Evolutionary conservation across 164 flowering plant genomes (phyloP).

Genomic region (Kalanchoe fedtschenkoi): DNA sequence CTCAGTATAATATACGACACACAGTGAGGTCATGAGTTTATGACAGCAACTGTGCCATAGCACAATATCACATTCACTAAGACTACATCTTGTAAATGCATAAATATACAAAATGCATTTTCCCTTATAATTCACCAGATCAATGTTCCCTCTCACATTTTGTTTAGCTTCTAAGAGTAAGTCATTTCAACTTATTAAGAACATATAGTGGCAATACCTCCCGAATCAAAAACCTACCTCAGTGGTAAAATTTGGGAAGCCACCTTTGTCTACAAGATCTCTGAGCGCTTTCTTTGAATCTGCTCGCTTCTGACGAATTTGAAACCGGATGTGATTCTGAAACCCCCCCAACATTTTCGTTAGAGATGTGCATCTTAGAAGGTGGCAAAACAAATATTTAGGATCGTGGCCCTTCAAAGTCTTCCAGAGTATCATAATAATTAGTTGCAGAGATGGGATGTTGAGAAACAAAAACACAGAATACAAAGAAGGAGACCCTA

Average conservation of each 20-base stretch:
- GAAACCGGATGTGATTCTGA: neutral
- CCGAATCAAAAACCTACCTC: neutral
- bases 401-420: neutral
- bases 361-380: neutral
- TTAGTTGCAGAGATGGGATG: neutral
- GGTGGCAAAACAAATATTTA: neutral
- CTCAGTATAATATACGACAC: too few relatives aligned
- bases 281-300: constrained; percentile 1
- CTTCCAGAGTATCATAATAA: neutral
- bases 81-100: too few relatives aligned
- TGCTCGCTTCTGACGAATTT: constrained; percentile 5
- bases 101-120: too few relatives aligned
- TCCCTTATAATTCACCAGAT: neutral
- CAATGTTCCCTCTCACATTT: neutral
- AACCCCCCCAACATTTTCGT: neutral
- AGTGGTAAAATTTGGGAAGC: neutral
- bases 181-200: neutral
- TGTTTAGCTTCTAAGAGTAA: neutral
- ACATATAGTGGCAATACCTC: neutral
- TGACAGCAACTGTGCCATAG: too few relatives aligned
- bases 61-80: too few relatives aligned
- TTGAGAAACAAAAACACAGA: neutral
- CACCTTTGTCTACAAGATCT: neutral
- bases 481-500: neutral
- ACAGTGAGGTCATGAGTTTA: too few relatives aligned